Evolutionary conservation across 306 rosid genomes (phyloP), one percentile per base, ranked within the genome.

Genomic region (Phaseolus lunatus): DNA sequence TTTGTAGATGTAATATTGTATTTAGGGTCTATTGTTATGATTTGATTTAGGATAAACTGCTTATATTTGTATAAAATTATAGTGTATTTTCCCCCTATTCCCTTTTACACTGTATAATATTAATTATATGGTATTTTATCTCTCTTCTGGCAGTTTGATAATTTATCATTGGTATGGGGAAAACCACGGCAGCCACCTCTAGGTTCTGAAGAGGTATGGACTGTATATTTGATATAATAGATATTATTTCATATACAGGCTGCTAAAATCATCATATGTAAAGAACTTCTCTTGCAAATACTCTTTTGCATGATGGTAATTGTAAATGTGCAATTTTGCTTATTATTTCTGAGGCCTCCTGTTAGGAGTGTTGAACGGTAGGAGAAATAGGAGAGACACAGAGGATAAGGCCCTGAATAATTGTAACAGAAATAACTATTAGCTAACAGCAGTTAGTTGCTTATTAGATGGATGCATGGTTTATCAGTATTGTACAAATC

Each of bases 151-250:
- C 96, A 96, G 99, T 85, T 92, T 78, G 96, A 92, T 47, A 87
- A 88, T 27, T 52, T 85, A 72, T 82, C 94, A 26, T 80, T 92
- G 33, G 93, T 88, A 37, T 96, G 98, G 99, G 97, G 98, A 76
- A 92, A 96, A 78, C 98, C 96, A 13, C 91, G 99, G 45, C 94
- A 87, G 74, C 79, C 92, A 54, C 93, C 99, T 64, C 85, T 96
- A 81, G 92, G 85, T 58, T 79, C 87, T 86, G 88, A 79, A 78
- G 98, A 96, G 97, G 99, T 93, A 84, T 80, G 86, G 39, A 58
- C 73, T 59, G 41, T 61, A 61, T 75, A 67, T 84, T 75, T 71
- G 18, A 14, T 82, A 27, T 14, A 62, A 31, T 31, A 65, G n/a
- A 45, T 79, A 47, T 75, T 41, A 29, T 35, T 73, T 29, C 43